phyloP scores from a whole-genome alignment of 2,329 filamentous ascomycete species.

The Ophiostoma quercus region DNA sequence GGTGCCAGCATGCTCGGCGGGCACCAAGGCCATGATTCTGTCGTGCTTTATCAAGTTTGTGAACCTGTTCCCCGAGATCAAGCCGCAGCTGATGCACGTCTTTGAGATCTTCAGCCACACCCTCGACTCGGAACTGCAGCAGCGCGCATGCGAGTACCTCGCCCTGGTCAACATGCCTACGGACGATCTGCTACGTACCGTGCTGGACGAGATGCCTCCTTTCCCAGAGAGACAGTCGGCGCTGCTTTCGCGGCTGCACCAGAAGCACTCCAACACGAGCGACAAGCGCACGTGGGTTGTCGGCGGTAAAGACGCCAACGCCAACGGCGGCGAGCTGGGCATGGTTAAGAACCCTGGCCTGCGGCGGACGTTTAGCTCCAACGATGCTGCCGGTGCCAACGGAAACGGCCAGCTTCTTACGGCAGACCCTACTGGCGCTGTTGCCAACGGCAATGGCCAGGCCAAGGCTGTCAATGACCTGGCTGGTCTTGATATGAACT shows the following conservation, averaged over 20 bases:
- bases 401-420: constrained; percentile 39
- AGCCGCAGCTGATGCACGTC: constrained; percentile 83
- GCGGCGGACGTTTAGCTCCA: constrained; percentile 73
- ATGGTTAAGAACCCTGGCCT: constrained; percentile 76
- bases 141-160: constrained; percentile 92
- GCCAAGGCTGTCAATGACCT: constrained; percentile 59
- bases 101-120: constrained; percentile 93
- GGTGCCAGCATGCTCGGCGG: constrained; percentile 79
- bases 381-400: constrained; percentile 42
- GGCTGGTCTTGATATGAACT: constrained; percentile 73
- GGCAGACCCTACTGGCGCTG: not conserved
- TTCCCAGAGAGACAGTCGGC: constrained; percentile 94
- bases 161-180: constrained; percentile 77
- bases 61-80: constrained; percentile 97
- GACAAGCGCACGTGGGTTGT: constrained; percentile 97
- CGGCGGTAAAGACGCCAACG: constrained; percentile 91
- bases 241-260: constrained; percentile 82
- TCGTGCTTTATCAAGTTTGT: constrained; percentile 97
- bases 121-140: constrained; percentile 89
- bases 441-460: constrained; percentile 7
- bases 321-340: constrained; percentile 70
- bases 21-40: constrained; percentile 86
- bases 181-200: constrained; percentile 84
- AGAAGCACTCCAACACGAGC: constrained; percentile 86
- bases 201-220: constrained; percentile 98